Evolutionary conservation across 306 rosid genomes (phyloP).

Genomic region (Hippophae rhamnoides): DNA sequence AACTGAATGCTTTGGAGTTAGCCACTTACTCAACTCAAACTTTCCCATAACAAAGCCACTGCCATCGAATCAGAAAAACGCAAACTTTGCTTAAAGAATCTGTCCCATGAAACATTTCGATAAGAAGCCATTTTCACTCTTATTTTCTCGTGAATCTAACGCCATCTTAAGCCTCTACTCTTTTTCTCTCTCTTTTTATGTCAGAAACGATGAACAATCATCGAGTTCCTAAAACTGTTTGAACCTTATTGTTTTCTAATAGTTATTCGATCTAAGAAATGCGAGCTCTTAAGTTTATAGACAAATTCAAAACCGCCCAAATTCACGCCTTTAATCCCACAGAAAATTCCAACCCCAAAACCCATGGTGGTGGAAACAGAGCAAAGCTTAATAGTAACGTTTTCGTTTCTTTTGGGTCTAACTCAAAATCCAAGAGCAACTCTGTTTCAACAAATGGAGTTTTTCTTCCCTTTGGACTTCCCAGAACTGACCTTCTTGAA

Average conservation of each 20-base stretch:
- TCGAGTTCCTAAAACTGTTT: neutral
- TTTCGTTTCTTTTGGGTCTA: conserved; percentile 42
- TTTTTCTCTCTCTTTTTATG: neutral
- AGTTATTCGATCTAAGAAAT: conserved; percentile 24
- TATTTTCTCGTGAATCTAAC: conserved; percentile 12
- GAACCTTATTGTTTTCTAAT: neutral
- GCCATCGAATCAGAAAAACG: neutral
- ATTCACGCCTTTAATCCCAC: conserved; percentile 58
- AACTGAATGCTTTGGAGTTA: conserved; percentile 23
- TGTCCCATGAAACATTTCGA: conserved; percentile 15
- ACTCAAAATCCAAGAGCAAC: conserved; percentile 47
- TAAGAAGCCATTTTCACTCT: neutral
- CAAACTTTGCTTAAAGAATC: conserved; percentile 12
- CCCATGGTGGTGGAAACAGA: conserved; percentile 17
- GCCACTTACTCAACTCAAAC: conserved; percentile 21
- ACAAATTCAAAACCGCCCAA: conserved; percentile 59
- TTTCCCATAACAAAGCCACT: conserved; percentile 17
- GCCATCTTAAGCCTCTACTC: conserved; percentile 1
- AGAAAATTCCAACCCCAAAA: conserved; percentile 31
- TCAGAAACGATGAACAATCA: conserved; percentile 3
- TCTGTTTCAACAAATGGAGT: conserved; percentile 28
- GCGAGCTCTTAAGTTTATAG: conserved; percentile 55
- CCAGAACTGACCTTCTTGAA: conserved; percentile 48
- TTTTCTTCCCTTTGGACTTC: conserved; percentile 42
- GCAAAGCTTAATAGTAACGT: conserved; percentile 31